Percentiles rank a stretch among this genome's conserved stretches.
Evolutionary conservation across 1,139 yeast genomes (phyloP).

Genomic region (Debaryomyces sp.): DNA sequence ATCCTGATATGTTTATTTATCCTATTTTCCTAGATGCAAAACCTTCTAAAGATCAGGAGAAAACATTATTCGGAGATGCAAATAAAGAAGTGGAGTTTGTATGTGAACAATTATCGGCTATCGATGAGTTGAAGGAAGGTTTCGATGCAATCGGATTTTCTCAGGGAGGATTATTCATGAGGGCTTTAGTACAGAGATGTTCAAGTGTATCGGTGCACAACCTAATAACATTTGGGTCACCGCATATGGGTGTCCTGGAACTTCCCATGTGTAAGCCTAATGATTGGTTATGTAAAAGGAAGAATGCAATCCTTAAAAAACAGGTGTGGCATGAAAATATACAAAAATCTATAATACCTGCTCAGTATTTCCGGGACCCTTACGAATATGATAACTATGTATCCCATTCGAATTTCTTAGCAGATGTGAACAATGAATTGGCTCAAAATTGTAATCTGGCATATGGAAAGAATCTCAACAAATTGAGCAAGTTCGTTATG

Average conservation of each 20-base stretch:
- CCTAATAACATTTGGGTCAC: constrained; percentile 77
- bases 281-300: constrained; percentile 64
- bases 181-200: constrained; percentile 67
- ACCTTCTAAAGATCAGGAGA: constrained; percentile 53
- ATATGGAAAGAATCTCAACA: constrained; percentile 45
- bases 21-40: constrained; percentile 55
- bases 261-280: constrained; percentile 59
- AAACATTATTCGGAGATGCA: constrained; percentile 63
- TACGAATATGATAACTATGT: constrained; percentile 49
- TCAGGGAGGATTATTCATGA: constrained; percentile 76
- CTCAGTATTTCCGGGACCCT: constrained; percentile 73
- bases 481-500: constrained; percentile 57
- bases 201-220: constrained; percentile 49
- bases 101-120: constrained; percentile 41
- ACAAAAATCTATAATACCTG: constrained; percentile 64
- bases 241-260: constrained; percentile 77
- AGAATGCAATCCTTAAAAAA: constrained; percentile 55
- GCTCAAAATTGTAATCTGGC: constrained; percentile 23
- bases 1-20: constrained; percentile 57
- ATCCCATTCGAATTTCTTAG: constrained; percentile 56
- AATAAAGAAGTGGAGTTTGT: constrained; percentile 40
- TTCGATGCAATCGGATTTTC: constrained; percentile 81
- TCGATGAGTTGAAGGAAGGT: constrained; percentile 51
- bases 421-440: constrained; percentile 68
- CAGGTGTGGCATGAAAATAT: constrained; percentile 65